A percentile compares a stretch with the other conserved stretches of the same genome.
Evolutionary conservation across 768 basidiomycete genomes (phyloP).

Genomic region (Lyophyllum atratum): DNA sequence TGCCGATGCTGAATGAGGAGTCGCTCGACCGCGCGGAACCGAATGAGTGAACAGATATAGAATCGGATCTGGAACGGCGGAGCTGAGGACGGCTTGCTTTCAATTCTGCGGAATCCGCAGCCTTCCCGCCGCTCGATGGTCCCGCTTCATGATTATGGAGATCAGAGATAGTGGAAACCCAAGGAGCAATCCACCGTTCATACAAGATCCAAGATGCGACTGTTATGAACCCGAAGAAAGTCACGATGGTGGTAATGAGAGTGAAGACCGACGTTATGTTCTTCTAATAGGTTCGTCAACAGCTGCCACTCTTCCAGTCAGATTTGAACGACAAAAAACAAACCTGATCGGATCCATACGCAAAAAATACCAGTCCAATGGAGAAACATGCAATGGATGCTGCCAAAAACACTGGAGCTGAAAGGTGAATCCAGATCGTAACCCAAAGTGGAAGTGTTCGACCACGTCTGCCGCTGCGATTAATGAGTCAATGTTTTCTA

Average conservation of each 20-base stretch:
- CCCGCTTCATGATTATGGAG: conserved; percentile 2
- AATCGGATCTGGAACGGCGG: conserved; percentile 1
- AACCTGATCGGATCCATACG: conserved; percentile 13
- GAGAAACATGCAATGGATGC: conserved; percentile 18
- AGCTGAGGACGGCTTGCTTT: not conserved
- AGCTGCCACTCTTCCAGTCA: conserved; percentile 13
- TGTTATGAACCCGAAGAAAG: too few species aligned
- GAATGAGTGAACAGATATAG: conserved; percentile 9
- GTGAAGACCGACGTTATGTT: too few species aligned
- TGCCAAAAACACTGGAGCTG: conserved; percentile 17
- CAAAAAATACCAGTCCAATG: conserved; percentile 16
- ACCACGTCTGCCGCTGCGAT: conserved; percentile 19
- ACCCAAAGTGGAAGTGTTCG: conserved; percentile 16
- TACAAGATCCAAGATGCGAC: too few species aligned
- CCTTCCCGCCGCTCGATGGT: conserved; percentile 1
- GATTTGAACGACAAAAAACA: too few species aligned
- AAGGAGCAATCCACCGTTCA: too few species aligned
- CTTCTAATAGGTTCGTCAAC: too few species aligned
- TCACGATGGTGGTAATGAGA: too few species aligned
- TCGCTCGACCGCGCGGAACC: conserved; percentile 1
- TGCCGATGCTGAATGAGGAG: conserved; percentile 6
- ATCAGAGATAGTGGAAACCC: conserved; percentile 12
- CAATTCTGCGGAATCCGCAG: too few species aligned
- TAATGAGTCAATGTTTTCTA: too few species aligned
- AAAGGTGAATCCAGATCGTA: conserved; percentile 20